These are phyloP conservation scores for Venturia aucupariae DNA, from an alignment of 2,329 filamentous ascomycete species.

Conservation along the genomic window DNA sequence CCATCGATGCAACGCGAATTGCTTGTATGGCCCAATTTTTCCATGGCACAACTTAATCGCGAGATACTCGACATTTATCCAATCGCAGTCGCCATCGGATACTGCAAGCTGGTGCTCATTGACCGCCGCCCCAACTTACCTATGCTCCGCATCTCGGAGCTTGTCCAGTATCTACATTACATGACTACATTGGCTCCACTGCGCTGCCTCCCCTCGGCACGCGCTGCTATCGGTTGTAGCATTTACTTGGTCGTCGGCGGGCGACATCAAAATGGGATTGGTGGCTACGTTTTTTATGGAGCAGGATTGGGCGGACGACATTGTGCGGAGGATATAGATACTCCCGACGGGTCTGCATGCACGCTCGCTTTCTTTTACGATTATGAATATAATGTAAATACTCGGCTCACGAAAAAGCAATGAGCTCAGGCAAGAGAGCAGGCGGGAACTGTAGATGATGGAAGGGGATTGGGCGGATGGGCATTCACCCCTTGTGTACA, in stretches of 20 bases:
- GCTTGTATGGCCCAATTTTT: background rate
- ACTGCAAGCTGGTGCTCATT: too few species aligned
- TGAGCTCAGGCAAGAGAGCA: background rate
- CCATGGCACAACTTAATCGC: background rate
- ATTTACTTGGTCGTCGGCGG: background rate
- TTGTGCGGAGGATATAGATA: background rate
- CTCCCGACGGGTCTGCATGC: background rate
- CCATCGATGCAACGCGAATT: background rate
- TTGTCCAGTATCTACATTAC: background rate
- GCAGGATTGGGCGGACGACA: background rate
- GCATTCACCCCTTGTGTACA: background rate
- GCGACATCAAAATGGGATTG: background rate
- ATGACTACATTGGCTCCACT: background rate
- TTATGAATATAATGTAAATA: constrained; percentile 9
- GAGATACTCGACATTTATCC: background rate
- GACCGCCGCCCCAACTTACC: background rate
- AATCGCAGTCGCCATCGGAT: background rate
- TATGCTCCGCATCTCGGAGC: background rate
- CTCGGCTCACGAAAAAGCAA: background rate
- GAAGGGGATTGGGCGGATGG: background rate
- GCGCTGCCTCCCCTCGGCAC: background rate
- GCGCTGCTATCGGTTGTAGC: background rate
- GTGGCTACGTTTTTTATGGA: background rate
- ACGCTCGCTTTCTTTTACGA: background rate
- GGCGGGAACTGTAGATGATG: background rate